phyloP scores from a whole-genome alignment of 352 stramenopile species.

The Globisporangium middletonii region DNA sequence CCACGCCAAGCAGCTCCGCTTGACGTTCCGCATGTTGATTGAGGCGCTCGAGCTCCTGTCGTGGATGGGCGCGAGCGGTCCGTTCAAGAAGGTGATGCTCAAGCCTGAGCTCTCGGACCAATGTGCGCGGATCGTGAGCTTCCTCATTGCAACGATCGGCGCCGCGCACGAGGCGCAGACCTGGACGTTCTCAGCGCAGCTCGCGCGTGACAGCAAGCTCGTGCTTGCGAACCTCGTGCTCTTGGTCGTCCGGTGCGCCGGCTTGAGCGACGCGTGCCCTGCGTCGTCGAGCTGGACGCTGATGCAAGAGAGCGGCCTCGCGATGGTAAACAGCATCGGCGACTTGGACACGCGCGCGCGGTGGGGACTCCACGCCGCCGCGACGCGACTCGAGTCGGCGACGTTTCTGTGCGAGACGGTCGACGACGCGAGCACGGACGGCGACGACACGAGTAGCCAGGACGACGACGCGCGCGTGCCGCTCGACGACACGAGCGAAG shows the following conservation, averaged over 20 bases:
- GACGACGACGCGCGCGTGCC: conserved; percentile 4
- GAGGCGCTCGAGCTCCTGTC: conserved; percentile 59
- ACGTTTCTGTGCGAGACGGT: conserved; percentile 31
- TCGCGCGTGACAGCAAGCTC: conserved; percentile 51
- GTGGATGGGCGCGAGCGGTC: conserved; percentile 47
- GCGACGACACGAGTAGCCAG: conserved; percentile 7
- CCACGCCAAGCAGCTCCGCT: conserved; percentile 60
- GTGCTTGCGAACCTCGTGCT: conserved; percentile 56
- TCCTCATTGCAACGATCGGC: conserved; percentile 41
- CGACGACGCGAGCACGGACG: conserved; percentile 16
- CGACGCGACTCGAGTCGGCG: conserved; percentile 54
- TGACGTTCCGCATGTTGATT: conserved; percentile 56
- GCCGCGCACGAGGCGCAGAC: conserved; percentile 32
- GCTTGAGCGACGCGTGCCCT: conserved; percentile 25
- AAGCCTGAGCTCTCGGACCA: conserved; percentile 58
- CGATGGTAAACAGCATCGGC: conserved; percentile 46
- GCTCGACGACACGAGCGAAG: not conserved
- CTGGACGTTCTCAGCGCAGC: conserved; percentile 43
- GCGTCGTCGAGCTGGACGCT: conserved; percentile 66
- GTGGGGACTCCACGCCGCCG: conserved; percentile 44
- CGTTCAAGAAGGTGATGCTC: conserved; percentile 40
- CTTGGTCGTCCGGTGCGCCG: conserved; percentile 50
- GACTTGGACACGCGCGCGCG: conserved; percentile 60
- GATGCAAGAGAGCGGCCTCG: conserved; percentile 33
- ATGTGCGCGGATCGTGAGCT: conserved; percentile 54